These are phyloP conservation scores for Quercus tomentella DNA, from an alignment of 331 rosid genomes.

Conservation along the genomic window DNA sequence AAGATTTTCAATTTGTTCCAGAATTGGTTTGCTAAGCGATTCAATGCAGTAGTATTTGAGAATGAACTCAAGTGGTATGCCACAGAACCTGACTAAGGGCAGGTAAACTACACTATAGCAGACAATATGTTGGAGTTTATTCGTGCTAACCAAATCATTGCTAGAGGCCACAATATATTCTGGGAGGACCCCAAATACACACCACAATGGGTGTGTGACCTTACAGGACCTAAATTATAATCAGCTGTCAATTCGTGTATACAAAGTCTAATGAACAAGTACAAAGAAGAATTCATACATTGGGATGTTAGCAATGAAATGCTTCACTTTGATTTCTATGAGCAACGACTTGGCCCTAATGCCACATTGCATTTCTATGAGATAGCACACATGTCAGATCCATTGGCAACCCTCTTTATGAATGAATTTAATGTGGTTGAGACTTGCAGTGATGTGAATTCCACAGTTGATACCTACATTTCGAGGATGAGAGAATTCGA, in stretches of 20 bases:
- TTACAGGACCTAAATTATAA: slow-evolving; percentile 34
- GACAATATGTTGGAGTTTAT: slow-evolving; percentile 73
- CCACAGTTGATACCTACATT: slow-evolving; percentile 72
- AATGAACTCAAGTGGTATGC: slow-evolving; percentile 93
- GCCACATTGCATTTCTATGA: slow-evolving; percentile 64
- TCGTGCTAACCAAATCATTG: slow-evolving; percentile 54
- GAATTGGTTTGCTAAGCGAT: slow-evolving; percentile 80
- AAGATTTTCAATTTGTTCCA: slow-evolving; percentile 13
- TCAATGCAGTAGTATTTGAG: slow-evolving; percentile 85
- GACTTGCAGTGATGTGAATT: slow-evolving; percentile 69
- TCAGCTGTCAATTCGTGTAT: slow-evolving; percentile 60
- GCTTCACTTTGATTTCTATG: slow-evolving; percentile 95
- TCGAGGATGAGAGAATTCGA: slow-evolving; percentile 47
- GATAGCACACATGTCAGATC: slow-evolving; percentile 70
- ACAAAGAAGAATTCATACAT: slow-evolving; percentile 76
- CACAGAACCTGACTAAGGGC: slow-evolving; percentile 72
- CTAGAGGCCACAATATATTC: slow-evolving; percentile 92
- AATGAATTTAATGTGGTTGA: slow-evolving; percentile 90
- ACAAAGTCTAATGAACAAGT: slow-evolving; percentile 59
- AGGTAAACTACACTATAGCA: slow-evolving; percentile 51
- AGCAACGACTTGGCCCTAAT: slow-evolving; percentile 59
- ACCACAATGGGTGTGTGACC: slow-evolving; percentile 73
- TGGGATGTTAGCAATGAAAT: slow-evolving; percentile 97
- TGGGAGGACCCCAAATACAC: slow-evolving; percentile 91
- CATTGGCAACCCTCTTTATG: slow-evolving; percentile 77